Base-by-base conservation (phyloP, 768 basidiomycete species). In the Boletus bicolor region DNA sequence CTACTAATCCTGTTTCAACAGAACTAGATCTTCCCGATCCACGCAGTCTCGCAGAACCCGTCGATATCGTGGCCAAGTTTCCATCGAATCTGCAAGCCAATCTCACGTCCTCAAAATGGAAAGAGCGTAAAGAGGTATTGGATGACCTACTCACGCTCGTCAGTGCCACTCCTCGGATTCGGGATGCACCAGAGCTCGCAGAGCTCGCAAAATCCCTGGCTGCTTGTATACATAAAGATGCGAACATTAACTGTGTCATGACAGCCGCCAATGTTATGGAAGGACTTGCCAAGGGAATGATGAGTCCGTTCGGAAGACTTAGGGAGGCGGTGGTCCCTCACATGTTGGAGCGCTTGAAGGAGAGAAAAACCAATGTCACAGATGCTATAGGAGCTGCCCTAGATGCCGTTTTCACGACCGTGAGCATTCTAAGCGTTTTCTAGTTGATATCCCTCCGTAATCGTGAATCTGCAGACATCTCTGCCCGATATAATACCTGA, bases 191-290 rank as follows among this genome's bases (percentile, higher is more conserved):
- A 7, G 91, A 91, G 65, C 77, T 97, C 4, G 82, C 79, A 5
- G 90, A 94, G 32, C 73, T 97, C 19, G 77, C 84, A 8, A 86
- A 83, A 62, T 85, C 88, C 3, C 74, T 99, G 17, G 92, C 91
- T 0, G 75, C 79, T 19, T 85, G 93, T 56, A 85, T 97, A 64
- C 84, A 91, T 52, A 82, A 82, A 56, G 97, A 99, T 69, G 87
- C 93, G 32, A 99, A 98, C 71, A 87, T 99, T 65, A 92, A 91
- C 62, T 98, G 95, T 68, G 97, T 99, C 48, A 89, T 91, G 62
- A 80, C 85, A 30, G 93, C 94, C 0, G 89, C 94, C 12, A 83
- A 82, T 35, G 87, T 93, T 61, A 72, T 98, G 60, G 94, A 95
- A 65, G 85, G 83, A 12, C 76, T 99, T 38, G 93, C 93, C 15